Conservation (phyloP, 2,329 filamentous ascomycete genomes). For the Xylariaceae sp. region DNA sequence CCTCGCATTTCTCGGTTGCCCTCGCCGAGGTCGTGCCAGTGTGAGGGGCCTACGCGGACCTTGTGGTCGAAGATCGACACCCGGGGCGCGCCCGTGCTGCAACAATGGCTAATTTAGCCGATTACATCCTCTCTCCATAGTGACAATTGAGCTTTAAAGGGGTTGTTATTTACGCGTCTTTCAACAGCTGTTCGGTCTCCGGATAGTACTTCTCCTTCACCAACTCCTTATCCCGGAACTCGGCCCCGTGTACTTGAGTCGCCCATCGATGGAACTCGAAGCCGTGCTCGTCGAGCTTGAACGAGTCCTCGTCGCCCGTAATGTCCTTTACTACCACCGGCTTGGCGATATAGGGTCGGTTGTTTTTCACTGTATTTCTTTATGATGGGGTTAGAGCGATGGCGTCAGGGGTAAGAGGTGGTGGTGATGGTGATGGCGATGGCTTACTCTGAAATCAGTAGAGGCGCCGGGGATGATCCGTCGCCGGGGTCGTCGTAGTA, state of each 20-base stretch:
- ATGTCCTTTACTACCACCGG: slow-evolving; percentile 39
- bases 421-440: too few species aligned
- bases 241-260: slow-evolving; percentile 26
- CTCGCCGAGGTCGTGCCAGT: slow-evolving; percentile 63
- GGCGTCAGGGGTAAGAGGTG: not conserved
- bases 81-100: slow-evolving; percentile 55
- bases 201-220: slow-evolving; percentile 65
- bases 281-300: slow-evolving; percentile 38
- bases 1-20: slow-evolving; percentile 45
- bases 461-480: slow-evolving; percentile 26
- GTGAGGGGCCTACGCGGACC: slow-evolving; percentile 48
- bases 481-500: slow-evolving; percentile 31
- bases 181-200: slow-evolving; percentile 63
- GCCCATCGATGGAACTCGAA: slow-evolving; percentile 36
- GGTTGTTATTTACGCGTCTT: slow-evolving; percentile 37
- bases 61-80: slow-evolving; percentile 70
- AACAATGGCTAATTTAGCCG: not conserved
- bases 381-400: slow-evolving; percentile 3
- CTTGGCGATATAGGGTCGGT: slow-evolving; percentile 44
- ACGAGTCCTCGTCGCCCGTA: slow-evolving; percentile 36
- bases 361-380: slow-evolving; percentile 30
- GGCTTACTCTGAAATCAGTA: slow-evolving; percentile 28
- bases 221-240: slow-evolving; percentile 48
- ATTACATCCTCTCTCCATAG: too few species aligned
- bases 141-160: too few species aligned